Percentiles rank a stretch among this genome's conserved stretches.
Conservation (phyloP, 2,329 filamentous ascomycete genomes). For the Arthrocladium fulminans region DNA sequence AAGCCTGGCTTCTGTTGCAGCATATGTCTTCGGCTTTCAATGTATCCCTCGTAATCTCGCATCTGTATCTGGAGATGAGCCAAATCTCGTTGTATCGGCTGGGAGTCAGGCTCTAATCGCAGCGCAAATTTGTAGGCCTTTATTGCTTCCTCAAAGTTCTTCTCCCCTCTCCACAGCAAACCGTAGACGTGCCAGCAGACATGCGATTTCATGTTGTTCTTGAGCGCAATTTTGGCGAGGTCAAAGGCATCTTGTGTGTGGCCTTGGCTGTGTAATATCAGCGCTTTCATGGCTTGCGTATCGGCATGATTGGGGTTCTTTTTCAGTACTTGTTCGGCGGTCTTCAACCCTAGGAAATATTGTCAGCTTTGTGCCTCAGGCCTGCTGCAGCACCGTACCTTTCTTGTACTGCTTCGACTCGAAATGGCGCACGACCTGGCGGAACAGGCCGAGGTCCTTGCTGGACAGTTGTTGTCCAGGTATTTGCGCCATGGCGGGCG, state of each 20-base stretch:
- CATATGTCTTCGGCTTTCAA: constrained; percentile 81
- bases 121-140: constrained; percentile 98
- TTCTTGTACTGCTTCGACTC: constrained; percentile 98
- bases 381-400: constrained; percentile 35
- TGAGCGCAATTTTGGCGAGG: constrained; percentile 83
- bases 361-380: constrained; percentile 12
- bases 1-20: constrained; percentile 71
- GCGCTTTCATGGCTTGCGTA: constrained; percentile 96
- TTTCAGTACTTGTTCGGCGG: constrained; percentile 89
- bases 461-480: constrained; percentile 43
- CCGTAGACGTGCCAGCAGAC: constrained; percentile 99
- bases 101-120: constrained; percentile 83
- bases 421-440: constrained; percentile 89
- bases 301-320: constrained; percentile 96
- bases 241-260: constrained; percentile 91
- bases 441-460: constrained; percentile 91
- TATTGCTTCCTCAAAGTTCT: constrained; percentile 98
- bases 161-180: constrained; percentile 79
- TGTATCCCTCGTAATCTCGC: constrained; percentile 87
- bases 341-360: constrained; percentile 62
- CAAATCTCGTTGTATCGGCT: constrained; percentile 87
- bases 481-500: constrained; percentile 19
- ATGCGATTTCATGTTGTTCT: constrained; percentile 96
- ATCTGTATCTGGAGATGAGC: constrained; percentile 92
- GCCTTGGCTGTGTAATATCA: constrained; percentile 88